A percentile compares a stretch with the other conserved stretches of the same genome.
Evolutionary conservation across 2,329 filamentous ascomycete species (phyloP).

Genomic region (Neobulgaria alba): DNA sequence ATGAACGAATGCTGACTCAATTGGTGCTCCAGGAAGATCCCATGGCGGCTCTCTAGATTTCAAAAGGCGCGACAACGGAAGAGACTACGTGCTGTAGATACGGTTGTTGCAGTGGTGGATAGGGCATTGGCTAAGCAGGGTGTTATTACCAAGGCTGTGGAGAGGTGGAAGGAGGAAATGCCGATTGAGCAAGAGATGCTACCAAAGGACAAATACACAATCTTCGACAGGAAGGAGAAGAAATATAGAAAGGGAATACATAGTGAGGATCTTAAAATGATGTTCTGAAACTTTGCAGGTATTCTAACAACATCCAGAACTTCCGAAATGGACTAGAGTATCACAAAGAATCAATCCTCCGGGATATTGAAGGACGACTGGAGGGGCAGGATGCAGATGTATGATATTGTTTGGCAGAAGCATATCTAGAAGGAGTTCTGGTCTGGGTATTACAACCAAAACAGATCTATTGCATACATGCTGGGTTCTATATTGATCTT

Average conservation of each 20-base stretch:
- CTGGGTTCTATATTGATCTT: too few relatives aligned
- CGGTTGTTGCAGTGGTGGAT: conserved; percentile 75
- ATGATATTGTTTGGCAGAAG: not conserved
- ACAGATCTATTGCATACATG: too few relatives aligned
- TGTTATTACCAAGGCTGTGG: conserved; percentile 64
- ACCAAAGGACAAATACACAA: conserved; percentile 92
- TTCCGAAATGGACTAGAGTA: conserved; percentile 91
- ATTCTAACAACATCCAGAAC: conserved; percentile 41
- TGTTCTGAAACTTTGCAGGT: not conserved
- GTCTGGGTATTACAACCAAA: too few relatives aligned
- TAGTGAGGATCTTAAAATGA: conserved; percentile 61
- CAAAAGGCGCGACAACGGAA: conserved; percentile 83
- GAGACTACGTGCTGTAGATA: conserved; percentile 77
- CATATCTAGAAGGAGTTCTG: not conserved
- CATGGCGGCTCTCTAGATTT: conserved; percentile 86
- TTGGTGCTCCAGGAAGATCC: conserved; percentile 63
- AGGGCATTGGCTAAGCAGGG: conserved; percentile 67
- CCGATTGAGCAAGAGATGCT: conserved; percentile 93
- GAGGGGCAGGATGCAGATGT: not conserved
- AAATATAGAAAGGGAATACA: conserved; percentile 95
- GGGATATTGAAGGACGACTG: conserved; percentile 54
- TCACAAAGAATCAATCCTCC: conserved; percentile 91
- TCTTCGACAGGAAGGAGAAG: conserved; percentile 95
- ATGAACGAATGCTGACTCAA: conserved; percentile 10
- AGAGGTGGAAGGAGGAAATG: conserved; percentile 94